A percentile compares a stretch with the other conserved stretches of the same genome.
Evolutionary conservation across 768 basidiomycete species (phyloP).

Genomic region (Phylloporus sp.): DNA sequence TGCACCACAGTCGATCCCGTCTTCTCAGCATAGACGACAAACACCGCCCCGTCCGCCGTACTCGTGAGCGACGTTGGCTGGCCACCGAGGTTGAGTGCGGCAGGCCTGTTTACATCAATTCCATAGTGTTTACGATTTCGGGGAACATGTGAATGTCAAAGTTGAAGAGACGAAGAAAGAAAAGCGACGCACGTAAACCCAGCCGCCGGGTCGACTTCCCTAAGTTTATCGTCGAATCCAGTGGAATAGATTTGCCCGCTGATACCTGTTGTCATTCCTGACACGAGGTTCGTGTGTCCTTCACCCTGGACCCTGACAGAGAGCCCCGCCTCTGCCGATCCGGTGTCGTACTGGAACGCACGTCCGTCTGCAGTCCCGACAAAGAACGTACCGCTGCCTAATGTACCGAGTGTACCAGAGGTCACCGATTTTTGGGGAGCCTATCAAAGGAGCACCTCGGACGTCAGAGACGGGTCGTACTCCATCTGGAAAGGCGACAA

Average conservation of each 20-base stretch:
- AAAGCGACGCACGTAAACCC: conserved; percentile 29
- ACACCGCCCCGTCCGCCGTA: conserved; percentile 56
- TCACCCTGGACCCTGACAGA: conserved; percentile 50
- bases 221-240: conserved; percentile 77
- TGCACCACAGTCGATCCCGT: conserved; percentile 45
- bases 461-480: not conserved
- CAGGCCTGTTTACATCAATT: conserved; percentile 37
- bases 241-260: conserved; percentile 57
- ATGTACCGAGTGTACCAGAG: conserved; percentile 40
- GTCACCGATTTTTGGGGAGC: conserved; percentile 82
- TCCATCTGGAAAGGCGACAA: not conserved
- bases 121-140: not conserved
- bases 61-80: conserved; percentile 69
- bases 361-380: conserved; percentile 80
- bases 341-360: conserved; percentile 54
- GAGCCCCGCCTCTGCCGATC: conserved; percentile 2
- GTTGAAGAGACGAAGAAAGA: not conserved
- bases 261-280: conserved; percentile 47
- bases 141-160: not conserved
- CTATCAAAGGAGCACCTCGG: conserved; percentile 33
- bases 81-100: conserved; percentile 46
- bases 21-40: conserved; percentile 47
- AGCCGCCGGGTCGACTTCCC: conserved; percentile 49
- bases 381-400: conserved; percentile 56
- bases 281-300: conserved; percentile 67